Evolutionary conservation across 257 asterid genomes (phyloP), one percentile per base, ranked within the genome.

Genomic region (Penstemon davidsonii): DNA sequence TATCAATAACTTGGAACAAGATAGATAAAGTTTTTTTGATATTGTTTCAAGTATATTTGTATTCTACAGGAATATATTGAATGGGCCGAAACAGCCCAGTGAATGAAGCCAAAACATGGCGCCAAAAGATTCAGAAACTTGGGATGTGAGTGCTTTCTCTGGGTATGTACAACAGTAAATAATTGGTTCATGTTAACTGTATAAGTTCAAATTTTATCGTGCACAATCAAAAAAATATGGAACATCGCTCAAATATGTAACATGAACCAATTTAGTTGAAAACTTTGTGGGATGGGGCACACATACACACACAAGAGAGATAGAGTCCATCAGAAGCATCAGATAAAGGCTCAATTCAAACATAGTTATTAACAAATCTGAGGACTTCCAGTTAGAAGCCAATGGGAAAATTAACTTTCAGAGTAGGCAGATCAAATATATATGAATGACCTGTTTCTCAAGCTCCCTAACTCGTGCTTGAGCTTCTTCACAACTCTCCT

Each of bases 401-500:
- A 50, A 37, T 39, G 57, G 62, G 5, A 67, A 68, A 56, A 49
- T 55, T 19, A 41, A 75, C 18, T 46, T 19, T 60, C 19, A 60
- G 47, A 44, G 13, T 38, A 42, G 45, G 68, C 55, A 63, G 58
- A 76, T 11, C 54, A 53, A 72, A 54, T 67, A 51, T 55, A 43
- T 71, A 70, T 42, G 51, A 66, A 15, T 64, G 37, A 88, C 97
- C 99, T 90, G 97, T 78, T 88, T 93, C 85, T 93, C 99, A 72
- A 93, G 96, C 85, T 93, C 99, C 86, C 75, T 84, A 51, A 93
- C 89, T 81, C 97, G 88, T 75, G 96, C 91, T 81, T 90, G 95
- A 69, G 94, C 87, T 70, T 88, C 95, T 79, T 83, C 88, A 49
- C 79, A 79, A 75, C 82, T 80, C 74, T 84, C 89, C 78, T 93